phyloP scores from a whole-genome alignment of 2,329 filamentous ascomycete species.

The Epichloe uncinata region DNA sequence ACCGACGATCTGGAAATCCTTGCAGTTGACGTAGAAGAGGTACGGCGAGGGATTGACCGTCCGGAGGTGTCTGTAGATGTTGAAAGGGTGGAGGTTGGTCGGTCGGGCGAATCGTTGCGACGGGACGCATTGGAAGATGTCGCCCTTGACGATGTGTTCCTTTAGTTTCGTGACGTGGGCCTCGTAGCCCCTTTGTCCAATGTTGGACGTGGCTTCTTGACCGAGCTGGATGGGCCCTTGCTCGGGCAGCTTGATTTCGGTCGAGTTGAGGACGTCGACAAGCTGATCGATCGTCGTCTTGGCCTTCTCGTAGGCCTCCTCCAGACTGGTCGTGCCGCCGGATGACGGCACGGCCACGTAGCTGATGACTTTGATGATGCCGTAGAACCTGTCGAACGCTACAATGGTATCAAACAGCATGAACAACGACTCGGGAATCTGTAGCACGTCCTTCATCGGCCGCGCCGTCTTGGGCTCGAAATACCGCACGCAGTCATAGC shows the following conservation, averaged over 20 bases:
- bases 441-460: conserved; percentile 73
- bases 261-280: conserved; percentile 57
- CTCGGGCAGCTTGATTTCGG: conserved; percentile 62
- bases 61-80: conserved; percentile 89
- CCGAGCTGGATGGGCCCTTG: conserved; percentile 61
- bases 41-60: conserved; percentile 98
- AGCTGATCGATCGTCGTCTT: conserved; percentile 50
- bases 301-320: conserved; percentile 53
- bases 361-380: conserved; percentile 84
- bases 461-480: conserved; percentile 95
- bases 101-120: conserved; percentile 86
- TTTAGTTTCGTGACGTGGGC: conserved; percentile 76
- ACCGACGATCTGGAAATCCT: conserved; percentile 86
- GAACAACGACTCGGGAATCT: conserved; percentile 87
- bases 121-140: conserved; percentile 96
- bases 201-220: conserved; percentile 80
- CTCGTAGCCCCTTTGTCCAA: conserved; percentile 81
- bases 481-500: conserved; percentile 94
- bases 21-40: conserved; percentile 89
- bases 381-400: conserved; percentile 89
- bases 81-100: conserved; percentile 88
- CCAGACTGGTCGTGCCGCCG: conserved; percentile 36
- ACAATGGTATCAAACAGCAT: conserved; percentile 95
- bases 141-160: conserved; percentile 77
- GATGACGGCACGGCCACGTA: conserved; percentile 60